These are phyloP conservation scores for Hypoxylon intermedium DNA, from an alignment of 495 filamentous ascomycete genomes.

Conservation along the genomic window DNA sequence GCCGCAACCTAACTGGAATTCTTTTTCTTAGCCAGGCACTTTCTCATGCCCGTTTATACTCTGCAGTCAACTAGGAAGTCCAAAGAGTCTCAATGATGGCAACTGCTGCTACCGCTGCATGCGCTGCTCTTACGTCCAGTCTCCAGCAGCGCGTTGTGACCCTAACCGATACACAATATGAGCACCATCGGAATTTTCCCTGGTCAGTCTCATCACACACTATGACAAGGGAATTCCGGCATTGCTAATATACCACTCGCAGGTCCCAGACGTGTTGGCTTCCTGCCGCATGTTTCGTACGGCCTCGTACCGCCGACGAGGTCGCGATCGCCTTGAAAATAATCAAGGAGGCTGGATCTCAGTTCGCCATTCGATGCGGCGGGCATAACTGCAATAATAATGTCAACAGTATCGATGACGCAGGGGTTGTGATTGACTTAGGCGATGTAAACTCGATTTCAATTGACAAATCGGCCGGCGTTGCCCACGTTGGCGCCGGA, in stretches of 20 bases:
- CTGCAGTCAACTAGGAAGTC: no score
- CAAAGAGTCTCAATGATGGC: not conserved
- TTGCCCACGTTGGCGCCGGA: not conserved
- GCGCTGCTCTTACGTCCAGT: not conserved
- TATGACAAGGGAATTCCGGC: no score
- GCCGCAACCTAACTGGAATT: no score
- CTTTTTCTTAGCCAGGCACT: no score
- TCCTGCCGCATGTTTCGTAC: conserved; percentile 25
- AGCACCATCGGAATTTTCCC: not conserved
- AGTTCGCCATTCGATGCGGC: conserved; percentile 53
- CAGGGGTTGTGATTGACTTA: not conserved
- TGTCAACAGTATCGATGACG: conserved; percentile 40
- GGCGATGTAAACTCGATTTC: not conserved
- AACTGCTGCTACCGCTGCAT: not conserved
- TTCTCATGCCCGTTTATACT: no score
- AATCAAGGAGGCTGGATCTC: conserved; percentile 29
- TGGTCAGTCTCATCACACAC: not conserved
- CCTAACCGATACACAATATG: not conserved
- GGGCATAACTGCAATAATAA: conserved; percentile 52
- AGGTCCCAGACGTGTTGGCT: conserved; percentile 38
- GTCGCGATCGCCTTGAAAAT: conserved; percentile 35
- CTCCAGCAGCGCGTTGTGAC: not conserved
- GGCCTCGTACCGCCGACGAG: conserved; percentile 13
- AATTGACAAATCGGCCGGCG: not conserved
- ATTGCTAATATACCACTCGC: not conserved